Conservation (phyloP, 2,329 filamentous ascomycete species). For the Colletotrichum aenigma region DNA sequence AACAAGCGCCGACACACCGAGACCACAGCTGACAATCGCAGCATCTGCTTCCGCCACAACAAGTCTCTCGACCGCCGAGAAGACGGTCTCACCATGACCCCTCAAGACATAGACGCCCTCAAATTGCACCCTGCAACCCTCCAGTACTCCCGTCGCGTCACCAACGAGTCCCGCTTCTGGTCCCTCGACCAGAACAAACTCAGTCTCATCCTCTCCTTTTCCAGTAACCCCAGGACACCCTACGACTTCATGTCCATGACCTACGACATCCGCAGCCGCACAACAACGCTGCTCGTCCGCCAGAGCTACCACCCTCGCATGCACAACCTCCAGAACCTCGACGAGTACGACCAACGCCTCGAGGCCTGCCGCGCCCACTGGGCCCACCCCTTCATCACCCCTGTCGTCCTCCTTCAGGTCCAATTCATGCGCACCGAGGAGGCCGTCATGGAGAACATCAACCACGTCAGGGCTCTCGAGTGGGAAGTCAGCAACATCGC, state of each 20-base stretch:
- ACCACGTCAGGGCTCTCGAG: conserved; percentile 45
- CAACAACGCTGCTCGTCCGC: conserved; percentile 44
- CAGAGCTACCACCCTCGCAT: conserved; percentile 46
- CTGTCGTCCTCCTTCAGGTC: conserved; percentile 50
- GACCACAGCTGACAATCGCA: neutral
- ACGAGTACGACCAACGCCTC: conserved; percentile 50
- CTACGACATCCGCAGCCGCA: conserved; percentile 42
- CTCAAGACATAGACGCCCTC: conserved; percentile 36
- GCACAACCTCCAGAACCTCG: conserved; percentile 45
- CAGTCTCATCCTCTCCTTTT: conserved; percentile 49
- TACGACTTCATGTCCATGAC: conserved; percentile 53
- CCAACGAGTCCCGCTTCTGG: conserved; percentile 44
- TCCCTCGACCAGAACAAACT: conserved; percentile 39
- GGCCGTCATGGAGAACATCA: conserved; percentile 46
- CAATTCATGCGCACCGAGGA: conserved; percentile 49
- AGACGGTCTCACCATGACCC: conserved; percentile 40
- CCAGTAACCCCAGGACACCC: conserved; percentile 45
- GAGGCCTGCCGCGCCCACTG: conserved; percentile 48
- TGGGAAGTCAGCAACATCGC: conserved; percentile 47
- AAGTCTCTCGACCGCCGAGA: conserved; percentile 32
- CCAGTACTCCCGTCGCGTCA: conserved; percentile 41
- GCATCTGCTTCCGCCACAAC: conserved; percentile 39
- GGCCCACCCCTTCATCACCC: conserved; percentile 49
- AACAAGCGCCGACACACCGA: accelerated
- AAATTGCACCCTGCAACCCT: conserved; percentile 42